Base-by-base conservation (phyloP, 495 filamentous ascomycete species). In the Penicillium bovifimosum region DNA sequence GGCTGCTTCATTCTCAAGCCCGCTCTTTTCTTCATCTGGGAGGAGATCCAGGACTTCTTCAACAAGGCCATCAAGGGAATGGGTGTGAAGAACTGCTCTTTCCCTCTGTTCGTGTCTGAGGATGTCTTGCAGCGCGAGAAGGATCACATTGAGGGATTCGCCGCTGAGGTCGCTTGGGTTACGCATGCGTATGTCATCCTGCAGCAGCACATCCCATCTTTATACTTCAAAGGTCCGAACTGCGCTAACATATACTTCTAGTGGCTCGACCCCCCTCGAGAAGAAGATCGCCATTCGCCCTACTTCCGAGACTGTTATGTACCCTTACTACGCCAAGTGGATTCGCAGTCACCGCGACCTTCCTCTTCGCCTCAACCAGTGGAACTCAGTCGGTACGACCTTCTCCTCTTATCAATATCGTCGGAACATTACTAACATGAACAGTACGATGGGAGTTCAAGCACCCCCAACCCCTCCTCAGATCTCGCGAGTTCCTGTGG, bases 381-480 rank as follows among this genome's bases (percentile, higher is more conserved):
- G 93, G 93, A 96, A 96, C 77, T 92, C 86, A 6, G 92, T 96
- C 44, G 92, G 44, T 47, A 16, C 32, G 44, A 14, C 5, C 20
- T 5, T 9, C 6, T 1, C 36, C 16, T 3, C 9, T 26, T 28
- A 16, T 34, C 26, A n/a, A 43, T 31, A 43, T 4, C 3, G 8
- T 10, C 27, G 27, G 16, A 16, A 17, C 16, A 9, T 28, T 17
- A 29, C 24, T 43, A 43, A 43, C 9, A 17, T 16, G n/a, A 16
- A 29, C 9, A 96, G 92, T 96, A 31, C 81, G 93, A 59, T 98
- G 93, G 93, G 93, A 98, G 73, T 95, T 95, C 65, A 96, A 97
- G 75, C 87, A 98, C 64, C 91, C 92, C 18, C 91, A 91, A 63
- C 93, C 93, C 6, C 96, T 98, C 77, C 75, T 98, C 18, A 76